Percentiles rank a stretch among this genome's conserved stretches.
Conservation (phyloP, 331 rosid species). For the Spiraea crenata region DNA sequence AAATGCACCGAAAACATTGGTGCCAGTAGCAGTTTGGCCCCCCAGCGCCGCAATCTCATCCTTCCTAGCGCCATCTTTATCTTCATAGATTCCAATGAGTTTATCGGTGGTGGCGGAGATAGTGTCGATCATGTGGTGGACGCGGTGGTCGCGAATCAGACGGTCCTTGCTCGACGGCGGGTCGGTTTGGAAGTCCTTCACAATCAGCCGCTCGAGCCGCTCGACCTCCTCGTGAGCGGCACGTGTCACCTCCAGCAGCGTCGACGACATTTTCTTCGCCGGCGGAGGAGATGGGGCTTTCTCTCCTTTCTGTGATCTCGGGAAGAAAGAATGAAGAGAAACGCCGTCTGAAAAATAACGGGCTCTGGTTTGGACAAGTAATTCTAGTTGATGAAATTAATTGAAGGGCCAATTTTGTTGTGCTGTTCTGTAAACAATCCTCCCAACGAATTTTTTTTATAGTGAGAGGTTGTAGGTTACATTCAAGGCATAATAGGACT, state of each 20-base stretch:
- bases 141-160: slow-evolving; percentile 86
- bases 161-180: slow-evolving; percentile 70
- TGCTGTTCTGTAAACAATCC: no score
- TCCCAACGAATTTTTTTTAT: no score
- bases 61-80: slow-evolving; percentile 80
- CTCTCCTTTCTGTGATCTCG: no score
- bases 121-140: slow-evolving; percentile 70
- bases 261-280: slow-evolving; percentile 71
- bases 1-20: slow-evolving; percentile 87
- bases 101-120: slow-evolving; percentile 59
- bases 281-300: background rate
- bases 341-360: no score
- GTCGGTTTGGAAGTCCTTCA: slow-evolving; percentile 85
- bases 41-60: slow-evolving; percentile 97
- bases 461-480: no score
- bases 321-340: no score
- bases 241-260: slow-evolving; percentile 85
- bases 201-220: slow-evolving; percentile 78
- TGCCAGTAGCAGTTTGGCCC: slow-evolving; percentile 89
- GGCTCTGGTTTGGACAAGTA: background rate
- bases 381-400: no score
- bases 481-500: no score
- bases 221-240: slow-evolving; percentile 92
- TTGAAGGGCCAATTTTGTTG: no score
- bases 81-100: slow-evolving; percentile 78